These are phyloP conservation scores for Gossypium raimondii DNA, from an alignment of 345 rosid genomes.

Conservation along the genomic window DNA sequence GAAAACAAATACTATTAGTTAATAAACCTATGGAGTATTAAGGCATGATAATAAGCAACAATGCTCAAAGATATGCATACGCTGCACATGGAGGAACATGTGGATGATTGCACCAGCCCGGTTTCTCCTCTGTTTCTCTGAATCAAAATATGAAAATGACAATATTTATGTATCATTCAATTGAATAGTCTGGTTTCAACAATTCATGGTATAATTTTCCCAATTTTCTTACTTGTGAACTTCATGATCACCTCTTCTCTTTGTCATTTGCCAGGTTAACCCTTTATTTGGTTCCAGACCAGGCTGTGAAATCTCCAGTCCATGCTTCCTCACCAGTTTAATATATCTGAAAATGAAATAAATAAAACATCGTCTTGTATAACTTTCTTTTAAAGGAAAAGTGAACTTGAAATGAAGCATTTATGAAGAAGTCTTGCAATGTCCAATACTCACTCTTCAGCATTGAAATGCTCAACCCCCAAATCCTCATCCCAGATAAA, in stretches of 20 bases:
- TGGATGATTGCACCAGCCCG: slow-evolving; percentile 87
- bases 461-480: slow-evolving; percentile 87
- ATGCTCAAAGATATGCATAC: slow-evolving; percentile 40
- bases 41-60: slow-evolving; percentile 9
- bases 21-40: not conserved
- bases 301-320: slow-evolving; percentile 96
- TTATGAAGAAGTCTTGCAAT: not conserved
- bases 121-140: slow-evolving; percentile 78
- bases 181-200: slow-evolving; percentile 10
- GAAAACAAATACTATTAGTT: not conserved
- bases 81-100: slow-evolving; percentile 97
- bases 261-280: slow-evolving; percentile 95
- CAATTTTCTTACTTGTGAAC: slow-evolving; percentile 76
- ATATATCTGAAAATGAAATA: slow-evolving; percentile 51
- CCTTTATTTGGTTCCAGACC: slow-evolving; percentile 86
- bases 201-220: not conserved
- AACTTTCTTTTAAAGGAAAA: not conserved
- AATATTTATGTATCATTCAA: not conserved
- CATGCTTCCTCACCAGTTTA: slow-evolving; percentile 78
- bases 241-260: slow-evolving; percentile 74
- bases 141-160: slow-evolving; percentile 17
- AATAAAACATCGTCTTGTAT: not conserved
- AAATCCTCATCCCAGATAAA: slow-evolving; percentile 98
- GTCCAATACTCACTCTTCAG: slow-evolving; percentile 71
- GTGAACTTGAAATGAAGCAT: not conserved